Conservation (phyloP, 495 filamentous ascomycete species). For the Rhypophila decipiens region DNA sequence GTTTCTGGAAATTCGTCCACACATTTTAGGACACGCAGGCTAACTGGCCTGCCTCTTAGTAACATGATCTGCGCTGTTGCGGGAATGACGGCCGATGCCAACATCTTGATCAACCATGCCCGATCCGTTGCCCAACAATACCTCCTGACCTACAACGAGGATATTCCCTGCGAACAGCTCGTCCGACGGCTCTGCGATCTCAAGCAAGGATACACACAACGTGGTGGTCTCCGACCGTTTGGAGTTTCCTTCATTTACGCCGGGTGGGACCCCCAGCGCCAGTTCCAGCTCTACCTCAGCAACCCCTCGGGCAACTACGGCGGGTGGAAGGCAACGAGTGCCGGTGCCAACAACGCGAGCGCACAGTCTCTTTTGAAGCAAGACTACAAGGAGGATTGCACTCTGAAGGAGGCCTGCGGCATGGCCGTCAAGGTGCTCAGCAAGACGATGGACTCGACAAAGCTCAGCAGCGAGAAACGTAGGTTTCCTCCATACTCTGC, state of each 20-base stretch:
- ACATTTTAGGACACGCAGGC: no score
- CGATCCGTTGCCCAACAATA: conserved; percentile 94
- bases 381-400: conserved; percentile 97
- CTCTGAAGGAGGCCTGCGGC: conserved; percentile 91
- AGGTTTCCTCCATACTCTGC: no score
- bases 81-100: conserved; percentile 98
- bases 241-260: conserved; percentile 99
- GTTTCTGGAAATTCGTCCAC: neutral
- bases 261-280: conserved; percentile 86
- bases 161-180: conserved; percentile 98
- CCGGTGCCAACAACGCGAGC: conserved; percentile 95
- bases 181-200: conserved; percentile 94
- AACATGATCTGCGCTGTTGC: conserved; percentile 99
- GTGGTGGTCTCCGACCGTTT: conserved; percentile 94
- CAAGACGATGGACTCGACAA: conserved; percentile 99
- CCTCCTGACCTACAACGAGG: conserved; percentile 98
- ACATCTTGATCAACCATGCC: conserved; percentile 99
- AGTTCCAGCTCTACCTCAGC: conserved; percentile 99
- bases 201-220: conserved; percentile 99
- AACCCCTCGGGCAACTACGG: conserved; percentile 99
- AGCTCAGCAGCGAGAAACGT: conserved; percentile 99
- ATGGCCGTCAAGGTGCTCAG: conserved; percentile 98
- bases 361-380: conserved; percentile 98
- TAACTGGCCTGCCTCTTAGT: conserved; percentile 40
- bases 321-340: conserved; percentile 97